Conservation (phyloP, 2,329 filamentous ascomycete species). For the Nemania sp. region DNA sequence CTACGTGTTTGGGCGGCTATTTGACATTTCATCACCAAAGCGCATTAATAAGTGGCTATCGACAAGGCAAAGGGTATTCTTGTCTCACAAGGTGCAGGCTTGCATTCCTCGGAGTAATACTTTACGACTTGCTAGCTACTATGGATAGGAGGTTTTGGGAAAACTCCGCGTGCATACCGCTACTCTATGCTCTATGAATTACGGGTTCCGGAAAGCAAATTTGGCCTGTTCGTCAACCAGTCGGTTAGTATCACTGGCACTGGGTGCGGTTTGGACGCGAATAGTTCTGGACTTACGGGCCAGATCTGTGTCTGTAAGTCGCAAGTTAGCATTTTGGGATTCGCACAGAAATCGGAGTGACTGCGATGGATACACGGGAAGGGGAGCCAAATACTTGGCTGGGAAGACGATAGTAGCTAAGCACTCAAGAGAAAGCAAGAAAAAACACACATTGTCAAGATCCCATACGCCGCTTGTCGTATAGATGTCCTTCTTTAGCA, state of each 20-base stretch:
- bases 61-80: not conserved
- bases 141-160: not conserved
- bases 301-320: conserved; percentile 51
- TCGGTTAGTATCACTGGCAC: conserved; percentile 21
- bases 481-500: conserved; percentile 75
- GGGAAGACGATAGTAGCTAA: conserved; percentile 1
- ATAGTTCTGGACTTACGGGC: conserved; percentile 42
- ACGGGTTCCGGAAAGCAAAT: conserved; percentile 32
- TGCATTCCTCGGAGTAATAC: not conserved
- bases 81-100: conserved; percentile 3
- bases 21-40: conserved; percentile 4
- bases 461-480: conserved; percentile 77
- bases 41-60: not conserved
- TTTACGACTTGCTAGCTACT: conserved; percentile 2
- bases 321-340: conserved; percentile 5
- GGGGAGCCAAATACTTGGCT: not conserved
- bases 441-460: conserved; percentile 61
- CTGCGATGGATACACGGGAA: not conserved
- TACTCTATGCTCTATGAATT: not conserved
- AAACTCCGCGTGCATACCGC: not conserved
- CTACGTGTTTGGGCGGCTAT: not conserved
- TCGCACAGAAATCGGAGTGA: not conserved
- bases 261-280: not conserved
- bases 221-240: conserved; percentile 27
- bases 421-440: not conserved